Percentiles rank a stretch among this genome's conserved stretches.
phyloP scores from a whole-genome alignment of 768 basidiomycete genomes.

The Russula brevipes region DNA sequence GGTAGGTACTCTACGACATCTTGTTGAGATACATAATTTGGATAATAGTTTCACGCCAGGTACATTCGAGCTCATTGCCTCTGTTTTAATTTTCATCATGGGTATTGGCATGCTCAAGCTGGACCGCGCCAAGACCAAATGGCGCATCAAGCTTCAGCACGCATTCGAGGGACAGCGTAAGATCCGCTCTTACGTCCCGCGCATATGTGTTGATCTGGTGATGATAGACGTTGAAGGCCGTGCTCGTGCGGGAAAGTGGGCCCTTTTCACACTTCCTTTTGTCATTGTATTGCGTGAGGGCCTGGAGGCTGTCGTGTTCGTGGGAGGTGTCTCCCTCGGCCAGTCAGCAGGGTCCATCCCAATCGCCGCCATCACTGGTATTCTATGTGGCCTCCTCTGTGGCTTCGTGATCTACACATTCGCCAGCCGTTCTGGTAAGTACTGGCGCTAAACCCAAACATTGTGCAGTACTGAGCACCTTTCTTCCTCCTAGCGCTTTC shows the following conservation, averaged over 20 bases:
- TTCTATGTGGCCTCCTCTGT: slow-evolving; percentile 67
- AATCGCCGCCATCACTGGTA: slow-evolving; percentile 81
- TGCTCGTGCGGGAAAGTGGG: slow-evolving; percentile 67
- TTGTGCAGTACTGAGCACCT: not conserved
- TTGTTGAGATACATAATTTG: not conserved
- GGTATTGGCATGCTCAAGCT: slow-evolving; percentile 92
- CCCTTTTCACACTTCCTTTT: slow-evolving; percentile 82
- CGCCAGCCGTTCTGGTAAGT: slow-evolving; percentile 64
- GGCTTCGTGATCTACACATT: slow-evolving; percentile 79
- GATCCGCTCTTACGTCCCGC: slow-evolving; percentile 22
- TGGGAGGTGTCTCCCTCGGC: slow-evolving; percentile 87
- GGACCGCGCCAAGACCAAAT: slow-evolving; percentile 90
- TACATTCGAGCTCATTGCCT: slow-evolving; percentile 63
- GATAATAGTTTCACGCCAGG: slow-evolving; percentile 37
- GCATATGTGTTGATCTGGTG: not conserved
- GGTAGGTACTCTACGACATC: slow-evolving; percentile 42
- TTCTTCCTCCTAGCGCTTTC: slow-evolving; percentile 52
- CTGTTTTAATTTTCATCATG: slow-evolving; percentile 88
- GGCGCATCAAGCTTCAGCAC: slow-evolving; percentile 80
- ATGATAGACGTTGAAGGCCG: slow-evolving; percentile 42
- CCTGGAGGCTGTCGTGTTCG: slow-evolving; percentile 89
- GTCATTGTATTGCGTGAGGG: slow-evolving; percentile 94
- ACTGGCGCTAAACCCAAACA: too few relatives aligned
- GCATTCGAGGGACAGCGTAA: slow-evolving; percentile 64
- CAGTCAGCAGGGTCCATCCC: slow-evolving; percentile 82